Conservation (phyloP, 352 stramenopile species). For the Phytophthora pisi region DNA sequence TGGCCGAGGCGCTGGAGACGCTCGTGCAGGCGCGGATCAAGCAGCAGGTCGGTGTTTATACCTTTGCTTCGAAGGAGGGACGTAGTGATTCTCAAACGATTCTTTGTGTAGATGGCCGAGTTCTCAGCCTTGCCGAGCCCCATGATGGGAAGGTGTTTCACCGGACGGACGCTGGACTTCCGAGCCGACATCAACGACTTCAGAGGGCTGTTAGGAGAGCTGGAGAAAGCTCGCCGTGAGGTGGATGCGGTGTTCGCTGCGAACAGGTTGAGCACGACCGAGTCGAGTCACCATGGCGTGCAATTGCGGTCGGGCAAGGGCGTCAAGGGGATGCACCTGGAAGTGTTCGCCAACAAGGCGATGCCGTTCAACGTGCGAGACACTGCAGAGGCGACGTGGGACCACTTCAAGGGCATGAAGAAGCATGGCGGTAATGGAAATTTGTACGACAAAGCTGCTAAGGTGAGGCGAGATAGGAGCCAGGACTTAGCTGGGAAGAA, state of each 20-base stretch:
- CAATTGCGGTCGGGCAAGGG: conserved; percentile 32
- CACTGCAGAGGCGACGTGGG: conserved; percentile 38
- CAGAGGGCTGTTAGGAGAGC: conserved; percentile 19
- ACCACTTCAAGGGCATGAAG: conserved; percentile 47
- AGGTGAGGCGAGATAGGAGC: conserved; percentile 13
- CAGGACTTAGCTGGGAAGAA: neutral
- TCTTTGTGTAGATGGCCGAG: conserved; percentile 27
- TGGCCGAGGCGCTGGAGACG: conserved; percentile 39
- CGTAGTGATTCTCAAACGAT: neutral
- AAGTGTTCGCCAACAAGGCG: conserved; percentile 46
- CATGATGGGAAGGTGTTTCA: conserved; percentile 20
- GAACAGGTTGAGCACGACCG: conserved; percentile 37
- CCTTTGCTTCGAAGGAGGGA: neutral
- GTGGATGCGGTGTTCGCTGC: conserved; percentile 32
- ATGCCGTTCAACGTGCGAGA: conserved; percentile 43
- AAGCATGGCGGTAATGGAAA: conserved; percentile 40
- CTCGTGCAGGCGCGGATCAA: conserved; percentile 38
- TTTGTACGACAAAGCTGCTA: conserved; percentile 38
- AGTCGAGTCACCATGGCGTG: conserved; percentile 36
- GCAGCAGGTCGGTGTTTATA: conserved; percentile 9
- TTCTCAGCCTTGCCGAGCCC: conserved; percentile 25
- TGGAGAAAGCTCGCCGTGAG: conserved; percentile 23
- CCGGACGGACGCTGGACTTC: conserved; percentile 26
- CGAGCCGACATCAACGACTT: conserved; percentile 31
- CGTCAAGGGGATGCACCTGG: conserved; percentile 22